Percentiles rank a stretch among this genome's conserved stretches.
Conservation (phyloP, 352 stramenopile genomes). For the Pythium myriotylum region DNA sequence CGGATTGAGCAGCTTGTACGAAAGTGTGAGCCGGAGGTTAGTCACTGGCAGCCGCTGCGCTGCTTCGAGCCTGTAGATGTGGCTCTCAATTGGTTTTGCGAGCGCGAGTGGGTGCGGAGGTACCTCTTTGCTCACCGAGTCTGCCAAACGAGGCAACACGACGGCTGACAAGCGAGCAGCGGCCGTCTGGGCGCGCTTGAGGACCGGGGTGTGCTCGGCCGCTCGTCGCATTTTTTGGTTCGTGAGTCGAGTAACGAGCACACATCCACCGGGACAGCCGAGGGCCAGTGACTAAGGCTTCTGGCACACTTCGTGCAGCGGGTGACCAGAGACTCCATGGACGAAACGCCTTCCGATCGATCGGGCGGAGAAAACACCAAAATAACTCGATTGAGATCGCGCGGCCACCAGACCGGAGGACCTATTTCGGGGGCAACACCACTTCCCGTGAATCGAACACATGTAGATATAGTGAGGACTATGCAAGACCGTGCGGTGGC, state of each 20-base stretch:
- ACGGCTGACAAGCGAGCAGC: conserved; percentile 3
- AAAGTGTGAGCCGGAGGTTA: conserved; percentile 23
- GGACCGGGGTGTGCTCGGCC: not conserved
- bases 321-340: not conserved
- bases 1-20: conserved; percentile 11
- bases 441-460: too few relatives aligned
- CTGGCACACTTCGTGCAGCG: conserved; percentile 1
- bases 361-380: not conserved
- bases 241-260: too few relatives aligned
- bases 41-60: conserved; percentile 18
- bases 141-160: not conserved
- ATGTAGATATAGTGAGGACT: too few relatives aligned
- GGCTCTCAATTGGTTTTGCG: not conserved
- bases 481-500: too few relatives aligned
- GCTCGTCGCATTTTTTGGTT: not conserved
- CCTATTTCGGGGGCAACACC: not conserved
- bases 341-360: too few relatives aligned
- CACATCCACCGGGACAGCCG: too few relatives aligned
- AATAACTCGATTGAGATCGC: not conserved
- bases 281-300: not conserved
- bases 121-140: not conserved
- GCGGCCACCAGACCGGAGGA: conserved; percentile 4
- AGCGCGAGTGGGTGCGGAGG: not conserved
- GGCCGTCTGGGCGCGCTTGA: conserved; percentile 2
- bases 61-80: conserved; percentile 28